Percentiles rank a stretch among this genome's conserved stretches.
Conservation (phyloP, 73 alveolate genomes). For the Paramecium sonneborni region DNA sequence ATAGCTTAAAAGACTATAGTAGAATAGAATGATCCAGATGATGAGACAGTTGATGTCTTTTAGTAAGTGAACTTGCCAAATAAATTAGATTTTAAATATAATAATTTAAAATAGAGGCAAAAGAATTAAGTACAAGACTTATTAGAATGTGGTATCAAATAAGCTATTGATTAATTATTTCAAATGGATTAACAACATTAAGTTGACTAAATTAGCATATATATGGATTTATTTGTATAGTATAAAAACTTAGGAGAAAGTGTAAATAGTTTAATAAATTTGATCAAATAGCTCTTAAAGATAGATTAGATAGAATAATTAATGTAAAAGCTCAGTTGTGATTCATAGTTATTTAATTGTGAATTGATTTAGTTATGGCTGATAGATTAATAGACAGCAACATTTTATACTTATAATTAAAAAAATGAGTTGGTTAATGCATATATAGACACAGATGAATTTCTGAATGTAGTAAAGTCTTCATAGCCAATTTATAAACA, state of each 20-base stretch:
- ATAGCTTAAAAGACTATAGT: not conserved
- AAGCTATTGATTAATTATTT: not conserved
- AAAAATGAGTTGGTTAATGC: constrained; percentile 36
- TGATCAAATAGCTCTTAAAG: not conserved
- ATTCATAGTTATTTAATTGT: constrained; percentile 6
- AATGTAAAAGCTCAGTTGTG: not conserved
- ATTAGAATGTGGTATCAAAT: constrained; percentile 1
- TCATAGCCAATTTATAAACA: not conserved
- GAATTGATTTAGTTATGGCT: not conserved
- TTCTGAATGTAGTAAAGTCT: constrained; percentile 7
- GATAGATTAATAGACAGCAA: constrained; percentile 38
- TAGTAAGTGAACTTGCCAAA: not conserved
- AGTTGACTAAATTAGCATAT: not conserved
- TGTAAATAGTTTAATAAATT: not conserved
- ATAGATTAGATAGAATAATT: not conserved
- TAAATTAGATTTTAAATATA: constrained; percentile 27
- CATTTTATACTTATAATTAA: constrained; percentile 40
- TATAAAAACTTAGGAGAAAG: not conserved
- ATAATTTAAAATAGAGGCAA: not conserved
- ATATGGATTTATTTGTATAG: constrained; percentile 38
- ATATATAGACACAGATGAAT: constrained; percentile 41
- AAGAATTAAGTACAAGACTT: not conserved
- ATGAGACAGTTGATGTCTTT: not conserved
- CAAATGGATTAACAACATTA: not conserved
- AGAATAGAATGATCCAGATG: not conserved